A percentile compares a stretch with the other conserved stretches of the same genome.
These are phyloP conservation scores for Gremmenia infestans DNA, from an alignment of 2,329 filamentous ascomycete genomes.

Conservation along the genomic window DNA sequence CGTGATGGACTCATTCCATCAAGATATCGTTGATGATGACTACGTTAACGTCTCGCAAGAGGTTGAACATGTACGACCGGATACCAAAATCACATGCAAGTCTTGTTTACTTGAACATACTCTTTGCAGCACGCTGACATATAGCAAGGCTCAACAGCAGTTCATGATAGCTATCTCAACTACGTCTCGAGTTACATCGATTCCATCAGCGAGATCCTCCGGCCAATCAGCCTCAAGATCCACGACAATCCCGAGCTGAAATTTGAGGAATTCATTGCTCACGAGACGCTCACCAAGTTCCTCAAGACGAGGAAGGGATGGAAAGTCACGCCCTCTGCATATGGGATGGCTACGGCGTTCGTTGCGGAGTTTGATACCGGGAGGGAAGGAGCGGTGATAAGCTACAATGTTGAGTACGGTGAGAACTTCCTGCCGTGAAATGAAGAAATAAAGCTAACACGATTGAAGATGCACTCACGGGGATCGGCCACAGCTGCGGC, in stretches of 20 bases:
- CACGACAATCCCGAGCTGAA: slow-evolving; percentile 46
- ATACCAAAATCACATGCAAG: neutral
- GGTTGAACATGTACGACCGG: neutral
- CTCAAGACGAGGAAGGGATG: slow-evolving; percentile 40
- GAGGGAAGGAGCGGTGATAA: slow-evolving; percentile 39
- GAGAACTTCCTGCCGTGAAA: slow-evolving; percentile 32
- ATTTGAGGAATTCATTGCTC: slow-evolving; percentile 47
- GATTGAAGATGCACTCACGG: slow-evolving; percentile 38
- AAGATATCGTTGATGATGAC: neutral
- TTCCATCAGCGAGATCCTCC: slow-evolving; percentile 35
- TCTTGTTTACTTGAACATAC: neutral
- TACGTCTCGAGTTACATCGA: slow-evolving; percentile 38
- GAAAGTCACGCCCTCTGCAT: slow-evolving; percentile 47
- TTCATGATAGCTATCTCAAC: slow-evolving; percentile 21
- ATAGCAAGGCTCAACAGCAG: neutral
- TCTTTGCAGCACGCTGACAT: neutral
- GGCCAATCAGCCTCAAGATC: slow-evolving; percentile 43
- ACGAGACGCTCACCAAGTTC: slow-evolving; percentile 45
- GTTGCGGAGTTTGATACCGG: slow-evolving; percentile 38
- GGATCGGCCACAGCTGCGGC: slow-evolving; percentile 39
- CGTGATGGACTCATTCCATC: neutral
- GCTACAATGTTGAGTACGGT: slow-evolving; percentile 43
- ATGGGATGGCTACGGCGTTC: slow-evolving; percentile 49
- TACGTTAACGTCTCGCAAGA: neutral
- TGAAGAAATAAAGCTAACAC: neutral